Conservation (phyloP, 1,139 yeast species). For the Geotrichum australiense region DNA sequence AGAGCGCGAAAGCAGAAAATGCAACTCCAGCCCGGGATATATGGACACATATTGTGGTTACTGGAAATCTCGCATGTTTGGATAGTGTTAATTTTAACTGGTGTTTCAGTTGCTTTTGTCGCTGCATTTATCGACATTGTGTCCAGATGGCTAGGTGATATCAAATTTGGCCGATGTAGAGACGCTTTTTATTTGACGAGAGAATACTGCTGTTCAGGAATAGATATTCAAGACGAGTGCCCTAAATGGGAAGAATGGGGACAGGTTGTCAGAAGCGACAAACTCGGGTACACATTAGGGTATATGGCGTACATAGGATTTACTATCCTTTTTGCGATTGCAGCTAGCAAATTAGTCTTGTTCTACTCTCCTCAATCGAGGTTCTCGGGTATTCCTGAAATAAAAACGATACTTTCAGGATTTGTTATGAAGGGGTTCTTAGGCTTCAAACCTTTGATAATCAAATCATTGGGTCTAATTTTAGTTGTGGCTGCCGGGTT, state of each 20-base stretch:
- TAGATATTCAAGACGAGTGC: slow-evolving; percentile 32
- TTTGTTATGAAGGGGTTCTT: slow-evolving; percentile 39
- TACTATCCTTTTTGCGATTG: slow-evolving; percentile 32
- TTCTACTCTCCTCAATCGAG: slow-evolving; percentile 42
- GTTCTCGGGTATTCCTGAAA: slow-evolving; percentile 67
- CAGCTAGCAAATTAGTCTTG: slow-evolving; percentile 35
- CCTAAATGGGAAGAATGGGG: slow-evolving; percentile 42
- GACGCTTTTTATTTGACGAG: slow-evolving; percentile 35
- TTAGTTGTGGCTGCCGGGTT: slow-evolving; percentile 74
- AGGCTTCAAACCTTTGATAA: slow-evolving; percentile 42
- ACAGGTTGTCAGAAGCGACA: no score
- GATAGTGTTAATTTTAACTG: slow-evolving; percentile 17
- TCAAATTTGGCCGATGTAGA: slow-evolving; percentile 46
- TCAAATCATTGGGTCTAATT: slow-evolving; percentile 50
- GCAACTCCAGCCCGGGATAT: slow-evolving; percentile 19
- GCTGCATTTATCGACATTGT: slow-evolving; percentile 40
- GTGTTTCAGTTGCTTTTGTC: slow-evolving; percentile 19
- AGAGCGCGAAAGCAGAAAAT: slow-evolving; percentile 22
- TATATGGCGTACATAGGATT: slow-evolving; percentile 35
- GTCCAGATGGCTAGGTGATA: slow-evolving; percentile 57
- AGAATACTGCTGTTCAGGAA: slow-evolving; percentile 37
- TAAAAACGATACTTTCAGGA: slow-evolving; percentile 38
- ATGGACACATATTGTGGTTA: slow-evolving; percentile 18
- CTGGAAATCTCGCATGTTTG: slow-evolving; percentile 17
- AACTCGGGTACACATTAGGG: slow-evolving; percentile 32